Evolutionary conservation across 345 rosid species (phyloP).

Genomic region (Arabidopsis suecica): DNA sequence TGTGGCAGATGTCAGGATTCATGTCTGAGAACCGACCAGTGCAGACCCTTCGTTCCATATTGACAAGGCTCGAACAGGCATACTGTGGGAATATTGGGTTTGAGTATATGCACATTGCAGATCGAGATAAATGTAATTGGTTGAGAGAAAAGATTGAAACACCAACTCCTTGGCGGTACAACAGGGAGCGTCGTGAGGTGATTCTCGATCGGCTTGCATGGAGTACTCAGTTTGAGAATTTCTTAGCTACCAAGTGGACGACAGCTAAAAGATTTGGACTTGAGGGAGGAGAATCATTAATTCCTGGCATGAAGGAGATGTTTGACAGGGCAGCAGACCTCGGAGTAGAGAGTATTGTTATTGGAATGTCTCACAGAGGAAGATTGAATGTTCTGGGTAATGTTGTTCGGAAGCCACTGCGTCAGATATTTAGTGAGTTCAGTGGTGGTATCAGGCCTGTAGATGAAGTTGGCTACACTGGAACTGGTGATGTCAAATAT

Average conservation of each 20-base stretch:
- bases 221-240: slow-evolving; percentile 88
- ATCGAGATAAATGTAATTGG: slow-evolving; percentile 81
- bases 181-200: slow-evolving; percentile 72
- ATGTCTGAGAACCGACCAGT: slow-evolving; percentile 88
- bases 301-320: slow-evolving; percentile 94
- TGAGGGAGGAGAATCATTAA: slow-evolving; percentile 86
- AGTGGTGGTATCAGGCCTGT: slow-evolving; percentile 85
- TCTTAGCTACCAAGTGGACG: slow-evolving; percentile 87
- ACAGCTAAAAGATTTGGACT: slow-evolving; percentile 88
- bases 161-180: slow-evolving; percentile 73
- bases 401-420: slow-evolving; percentile 78
- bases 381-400: slow-evolving; percentile 81
- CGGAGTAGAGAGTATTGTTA: slow-evolving; percentile 86
- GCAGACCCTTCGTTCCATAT: slow-evolving; percentile 78
- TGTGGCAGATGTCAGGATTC: slow-evolving; percentile 85
- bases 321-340: slow-evolving; percentile 84
- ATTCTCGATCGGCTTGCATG: slow-evolving; percentile 81
- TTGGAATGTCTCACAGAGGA: slow-evolving; percentile 88
- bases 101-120: slow-evolving; percentile 86
- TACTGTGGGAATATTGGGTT: slow-evolving; percentile 84
- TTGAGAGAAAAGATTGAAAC: slow-evolving; percentile 87
- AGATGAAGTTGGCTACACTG: slow-evolving; percentile 87
- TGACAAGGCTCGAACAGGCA: slow-evolving; percentile 82
- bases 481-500: slow-evolving; percentile 91
- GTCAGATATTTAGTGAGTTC: slow-evolving; percentile 82